phyloP scores from a whole-genome alignment of 2,329 filamentous ascomycete species.

The Cercospora sesami region DNA sequence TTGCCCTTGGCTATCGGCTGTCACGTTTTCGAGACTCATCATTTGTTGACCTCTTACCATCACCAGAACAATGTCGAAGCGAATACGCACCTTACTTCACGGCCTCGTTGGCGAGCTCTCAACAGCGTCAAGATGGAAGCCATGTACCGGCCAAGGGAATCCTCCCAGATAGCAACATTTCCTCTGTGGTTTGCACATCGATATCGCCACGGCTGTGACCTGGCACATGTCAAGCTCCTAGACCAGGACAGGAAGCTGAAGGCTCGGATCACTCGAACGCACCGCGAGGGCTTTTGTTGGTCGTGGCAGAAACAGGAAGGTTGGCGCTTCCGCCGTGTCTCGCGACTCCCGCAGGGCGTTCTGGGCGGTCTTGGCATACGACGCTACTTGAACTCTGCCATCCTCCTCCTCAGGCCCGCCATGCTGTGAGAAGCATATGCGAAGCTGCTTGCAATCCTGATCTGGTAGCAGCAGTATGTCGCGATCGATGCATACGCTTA shows the following conservation, averaged over 20 bases:
- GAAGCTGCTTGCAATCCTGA: not conserved
- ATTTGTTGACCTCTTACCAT: not conserved
- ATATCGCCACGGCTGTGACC: not conserved
- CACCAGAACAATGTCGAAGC: too few relatives aligned
- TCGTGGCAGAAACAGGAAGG: conserved; percentile 10
- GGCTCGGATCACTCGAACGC: not conserved
- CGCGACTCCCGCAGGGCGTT: not conserved
- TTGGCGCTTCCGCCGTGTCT: conserved; percentile 3
- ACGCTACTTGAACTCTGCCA: not conserved
- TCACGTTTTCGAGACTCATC: not conserved
- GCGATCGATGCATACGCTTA: not conserved
- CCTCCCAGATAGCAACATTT: not conserved
- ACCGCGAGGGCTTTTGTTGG: not conserved
- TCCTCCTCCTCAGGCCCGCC: not conserved
- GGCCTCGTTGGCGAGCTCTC: too few relatives aligned
- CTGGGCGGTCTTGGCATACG: not conserved
- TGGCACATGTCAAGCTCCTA: not conserved
- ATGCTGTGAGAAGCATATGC: not conserved
- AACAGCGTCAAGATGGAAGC: too few relatives aligned
- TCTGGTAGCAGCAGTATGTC: not conserved
- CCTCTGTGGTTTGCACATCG: too few relatives aligned
- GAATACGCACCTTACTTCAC: too few relatives aligned
- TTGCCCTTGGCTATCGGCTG: not conserved
- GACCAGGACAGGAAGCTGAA: not conserved
- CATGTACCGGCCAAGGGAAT: too few relatives aligned